These are phyloP conservation scores for Eremomyces bilateralis DNA, from an alignment of 495 filamentous ascomycete genomes.

Conservation along the genomic window DNA sequence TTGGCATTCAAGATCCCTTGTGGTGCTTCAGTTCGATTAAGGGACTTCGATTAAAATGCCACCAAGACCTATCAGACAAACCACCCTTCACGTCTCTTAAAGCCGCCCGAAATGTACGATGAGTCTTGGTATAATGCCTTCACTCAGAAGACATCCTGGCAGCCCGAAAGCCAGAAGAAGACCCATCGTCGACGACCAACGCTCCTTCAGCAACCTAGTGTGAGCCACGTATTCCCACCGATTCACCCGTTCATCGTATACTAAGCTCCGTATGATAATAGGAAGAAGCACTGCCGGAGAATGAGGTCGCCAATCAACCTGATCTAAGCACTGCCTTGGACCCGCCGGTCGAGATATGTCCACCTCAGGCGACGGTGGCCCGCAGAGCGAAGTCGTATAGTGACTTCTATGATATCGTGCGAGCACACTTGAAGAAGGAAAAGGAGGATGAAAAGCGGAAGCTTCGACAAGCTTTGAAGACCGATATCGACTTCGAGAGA, in stretches of 20 bases:
- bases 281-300: no score
- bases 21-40: no score
- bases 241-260: no score
- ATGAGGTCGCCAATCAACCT: constrained; percentile 23
- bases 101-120: no score
- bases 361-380: constrained; percentile 37
- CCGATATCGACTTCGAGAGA: constrained; percentile 37
- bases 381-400: constrained; percentile 55
- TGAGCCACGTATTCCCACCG: constrained; percentile 21
- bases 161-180: constrained; percentile 24
- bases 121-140: constrained; percentile 49
- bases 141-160: constrained; percentile 28
- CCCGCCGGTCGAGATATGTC: constrained; percentile 25
- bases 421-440: constrained; percentile 29
- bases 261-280: no score
- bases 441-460: constrained; percentile 15
- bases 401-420: constrained; percentile 46
- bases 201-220: constrained; percentile 46
- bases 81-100: no score
- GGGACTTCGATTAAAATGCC: no score
- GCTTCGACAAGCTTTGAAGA: constrained; percentile 9
- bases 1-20: no score
- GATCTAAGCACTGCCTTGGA: constrained; percentile 28
- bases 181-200: constrained; percentile 39
- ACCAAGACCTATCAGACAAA: no score